Conservation (phyloP, 441 rosid genomes). For the Adansonia gregorii region DNA sequence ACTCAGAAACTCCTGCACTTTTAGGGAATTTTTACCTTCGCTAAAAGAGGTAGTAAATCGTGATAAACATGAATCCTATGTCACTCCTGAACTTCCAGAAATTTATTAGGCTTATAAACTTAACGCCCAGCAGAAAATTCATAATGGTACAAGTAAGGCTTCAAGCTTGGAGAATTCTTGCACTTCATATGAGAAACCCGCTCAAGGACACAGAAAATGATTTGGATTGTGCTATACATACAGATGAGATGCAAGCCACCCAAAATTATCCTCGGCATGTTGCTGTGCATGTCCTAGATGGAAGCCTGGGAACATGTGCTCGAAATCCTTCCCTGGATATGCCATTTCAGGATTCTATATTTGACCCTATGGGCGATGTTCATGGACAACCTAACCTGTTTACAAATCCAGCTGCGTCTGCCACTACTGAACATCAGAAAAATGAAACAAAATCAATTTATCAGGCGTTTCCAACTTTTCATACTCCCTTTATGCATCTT, state of each 20-base stretch:
- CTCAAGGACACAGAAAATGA: constrained; percentile 43
- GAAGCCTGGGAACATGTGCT: constrained; percentile 49
- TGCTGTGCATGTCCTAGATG: constrained; percentile 65
- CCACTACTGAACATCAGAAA: constrained; percentile 50
- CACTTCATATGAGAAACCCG: constrained; percentile 40
- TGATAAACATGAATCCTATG: constrained; percentile 36
- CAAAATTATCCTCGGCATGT: constrained; percentile 75
- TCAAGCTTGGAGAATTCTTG: constrained; percentile 45
- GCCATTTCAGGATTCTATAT: constrained; percentile 55
- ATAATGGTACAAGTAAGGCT: constrained; percentile 52
- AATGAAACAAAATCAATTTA: constrained; percentile 46
- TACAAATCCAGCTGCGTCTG: constrained; percentile 63
- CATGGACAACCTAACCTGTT: constrained; percentile 46
- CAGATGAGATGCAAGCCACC: constrained; percentile 49
- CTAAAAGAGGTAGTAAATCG: constrained; percentile 49
- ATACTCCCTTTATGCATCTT: constrained; percentile 49
- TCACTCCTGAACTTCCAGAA: constrained; percentile 40
- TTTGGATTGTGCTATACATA: constrained; percentile 35
- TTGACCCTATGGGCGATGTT: constrained; percentile 56
- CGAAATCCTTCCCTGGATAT: constrained; percentile 51
- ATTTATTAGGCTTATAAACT: constrained; percentile 42
- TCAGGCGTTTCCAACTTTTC: constrained; percentile 61
- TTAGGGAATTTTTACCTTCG: constrained; percentile 58
- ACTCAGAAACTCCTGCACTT: constrained; percentile 46
- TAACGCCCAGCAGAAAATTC: constrained; percentile 48